Percentiles rank a stretch among this genome's conserved stretches.
Evolutionary conservation across 495 filamentous ascomycete species (phyloP).

Genomic region (Penicillium macrosclerotiorum): DNA sequence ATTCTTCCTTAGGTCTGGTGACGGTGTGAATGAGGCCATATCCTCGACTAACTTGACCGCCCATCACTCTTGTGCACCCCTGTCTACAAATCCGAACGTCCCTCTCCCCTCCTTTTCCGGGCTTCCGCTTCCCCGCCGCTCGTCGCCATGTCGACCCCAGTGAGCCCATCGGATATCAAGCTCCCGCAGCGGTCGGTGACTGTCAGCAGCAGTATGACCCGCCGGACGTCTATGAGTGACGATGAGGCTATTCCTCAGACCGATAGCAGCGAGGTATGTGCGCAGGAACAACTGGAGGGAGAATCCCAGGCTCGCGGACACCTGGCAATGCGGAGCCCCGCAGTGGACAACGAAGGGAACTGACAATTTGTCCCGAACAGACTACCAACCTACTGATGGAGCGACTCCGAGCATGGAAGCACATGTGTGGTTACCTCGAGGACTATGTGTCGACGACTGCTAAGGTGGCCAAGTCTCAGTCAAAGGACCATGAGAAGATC

Average conservation of each 20-base stretch:
- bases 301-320: too few species aligned
- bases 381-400: slow-evolving; percentile 76
- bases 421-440: slow-evolving; percentile 85
- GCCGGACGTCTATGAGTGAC: slow-evolving; percentile 41
- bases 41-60: too few species aligned
- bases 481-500: slow-evolving; percentile 94
- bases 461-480: slow-evolving; percentile 76
- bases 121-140: slow-evolving; percentile 1
- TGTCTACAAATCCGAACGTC: background rate
- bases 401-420: slow-evolving; percentile 91
- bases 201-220: slow-evolving; percentile 43
- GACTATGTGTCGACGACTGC: slow-evolving; percentile 82
- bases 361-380: slow-evolving; percentile 35
- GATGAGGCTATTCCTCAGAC: slow-evolving; percentile 72
- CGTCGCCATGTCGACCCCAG: slow-evolving; percentile 31
- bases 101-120: background rate
- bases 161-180: slow-evolving; percentile 36
- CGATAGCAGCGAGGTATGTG: slow-evolving; percentile 74
- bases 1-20: background rate
- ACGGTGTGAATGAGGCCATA: background rate
- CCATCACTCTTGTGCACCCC: background rate
- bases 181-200: slow-evolving; percentile 59
- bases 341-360: background rate
- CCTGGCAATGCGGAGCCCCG: background rate
- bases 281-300: too few species aligned